Base-by-base conservation (phyloP, 208 protist species). In the Zelonia costaricensis region DNA sequence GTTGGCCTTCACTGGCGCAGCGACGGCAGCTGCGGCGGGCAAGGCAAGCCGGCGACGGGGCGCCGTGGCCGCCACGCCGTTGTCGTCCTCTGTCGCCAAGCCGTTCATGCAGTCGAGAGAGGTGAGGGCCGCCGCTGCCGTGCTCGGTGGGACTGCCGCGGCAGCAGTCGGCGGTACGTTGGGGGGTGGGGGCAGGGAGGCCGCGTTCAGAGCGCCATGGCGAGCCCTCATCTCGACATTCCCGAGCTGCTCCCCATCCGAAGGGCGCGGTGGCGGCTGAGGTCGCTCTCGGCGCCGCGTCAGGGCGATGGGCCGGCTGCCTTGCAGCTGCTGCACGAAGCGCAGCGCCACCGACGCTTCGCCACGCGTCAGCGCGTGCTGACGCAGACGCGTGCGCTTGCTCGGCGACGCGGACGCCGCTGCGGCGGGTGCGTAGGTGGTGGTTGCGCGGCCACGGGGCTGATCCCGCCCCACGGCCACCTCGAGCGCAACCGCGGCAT, bases 51-150 rank as follows among this genome's bases (percentile, higher is more conserved):
- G 38, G 13, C 13, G 38, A 42, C 13, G 12, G 38, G 5, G 13
- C 13, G 38, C 13, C 12, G n/a, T n/a, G n/a, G n/a, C n/a, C n/a
- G n/a, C n/a, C n/a, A 16, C 13, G 38, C n/a, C 12, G 38, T 42
- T 42, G 38, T 42, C 38, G 13, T 42, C 15, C 18, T 9, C 25
- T 16, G 45, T 51, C 45, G 20, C 10, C 22, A 63, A 16, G 9
- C 60, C 61, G 9, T 56, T 49, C 45, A 68, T 60, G 27, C 52
- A 66, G 36, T 63, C 69, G 3, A 69, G 55, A 0, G 69, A 75
- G 13, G 55, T 62, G 40, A 42, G 15, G 12, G 31, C 28, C 8
- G 36, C n/a, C n/a, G n/a, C n/a, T n/a, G n/a, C n/a, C n/a, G n/a
- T n/a, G n/a, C n/a, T n/a, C n/a, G n/a, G n/a, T n/a, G n/a, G n/a